Conservation (phyloP, 257 asterid genomes). For the Avicennia marina region DNA sequence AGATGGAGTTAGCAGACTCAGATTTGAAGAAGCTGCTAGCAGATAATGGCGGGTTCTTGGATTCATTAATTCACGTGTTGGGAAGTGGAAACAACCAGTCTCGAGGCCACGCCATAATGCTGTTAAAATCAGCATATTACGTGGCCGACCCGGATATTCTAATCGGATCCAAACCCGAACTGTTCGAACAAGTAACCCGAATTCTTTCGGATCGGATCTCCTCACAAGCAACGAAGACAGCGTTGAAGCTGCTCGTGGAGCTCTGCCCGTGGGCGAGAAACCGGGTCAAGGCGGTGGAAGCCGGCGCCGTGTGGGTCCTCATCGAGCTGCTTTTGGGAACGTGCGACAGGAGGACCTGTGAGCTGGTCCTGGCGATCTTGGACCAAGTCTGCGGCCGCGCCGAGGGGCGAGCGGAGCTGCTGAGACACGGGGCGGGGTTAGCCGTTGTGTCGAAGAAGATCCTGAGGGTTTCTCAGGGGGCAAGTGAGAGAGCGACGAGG, state of each 20-base stretch:
- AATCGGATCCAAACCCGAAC: conserved; percentile 13
- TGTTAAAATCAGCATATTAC: not conserved
- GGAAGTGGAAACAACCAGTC: conserved; percentile 6
- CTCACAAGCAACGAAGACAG: not conserved
- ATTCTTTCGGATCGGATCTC: conserved; percentile 1
- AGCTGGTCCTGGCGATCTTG: not conserved
- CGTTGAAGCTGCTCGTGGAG: not conserved
- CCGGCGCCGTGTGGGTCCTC: not conserved
- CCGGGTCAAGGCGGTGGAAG: conserved; percentile 6
- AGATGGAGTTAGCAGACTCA: conserved; percentile 9
- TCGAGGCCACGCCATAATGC: conserved; percentile 7
- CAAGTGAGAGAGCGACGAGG: conserved; percentile 9
- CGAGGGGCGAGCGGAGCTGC: conserved; percentile 12
- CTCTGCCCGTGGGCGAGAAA: conserved; percentile 7
- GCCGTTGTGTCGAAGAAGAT: conserved; percentile 7
- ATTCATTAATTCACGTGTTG: not conserved
- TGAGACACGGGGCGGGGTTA: conserved; percentile 9
- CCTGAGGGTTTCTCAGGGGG: conserved; percentile 5
- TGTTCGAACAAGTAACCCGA: not conserved
- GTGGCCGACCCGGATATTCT: conserved; percentile 15
- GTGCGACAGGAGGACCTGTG: not conserved
- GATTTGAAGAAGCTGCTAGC: conserved; percentile 7
- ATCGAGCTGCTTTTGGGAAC: conserved; percentile 3
- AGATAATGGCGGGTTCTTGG: conserved; percentile 2
- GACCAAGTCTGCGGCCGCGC: conserved; percentile 12